Evolutionary conservation across 148 eudicot genomes (phyloP).

Genomic region (Chenopodium formosanum): DNA sequence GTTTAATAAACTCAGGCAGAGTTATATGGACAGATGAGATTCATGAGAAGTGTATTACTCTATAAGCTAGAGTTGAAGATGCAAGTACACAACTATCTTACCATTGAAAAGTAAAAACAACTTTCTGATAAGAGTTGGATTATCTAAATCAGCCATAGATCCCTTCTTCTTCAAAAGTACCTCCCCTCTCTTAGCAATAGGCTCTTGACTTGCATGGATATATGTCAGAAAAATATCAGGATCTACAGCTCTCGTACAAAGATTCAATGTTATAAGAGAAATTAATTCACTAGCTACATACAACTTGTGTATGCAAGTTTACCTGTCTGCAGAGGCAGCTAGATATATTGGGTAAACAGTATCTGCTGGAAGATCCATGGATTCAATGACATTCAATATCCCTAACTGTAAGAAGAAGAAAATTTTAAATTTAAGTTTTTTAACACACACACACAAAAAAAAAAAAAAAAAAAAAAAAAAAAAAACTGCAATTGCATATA

Average conservation of each 20-base stretch:
- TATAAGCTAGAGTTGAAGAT: background rate
- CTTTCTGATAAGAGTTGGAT: conserved; percentile 59
- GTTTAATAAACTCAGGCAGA: background rate
- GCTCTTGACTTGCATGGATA: conserved; percentile 68
- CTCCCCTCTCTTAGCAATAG: conserved; percentile 82
- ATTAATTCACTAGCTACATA: conserved; percentile 10
- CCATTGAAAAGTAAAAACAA: conserved; percentile 83
- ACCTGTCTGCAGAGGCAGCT: conserved; percentile 82
- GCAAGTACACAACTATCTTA: conserved; percentile 28
- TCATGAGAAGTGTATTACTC: background rate
- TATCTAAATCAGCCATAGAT: conserved; percentile 73
- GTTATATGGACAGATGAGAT: background rate
- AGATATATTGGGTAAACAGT: conserved; percentile 69
- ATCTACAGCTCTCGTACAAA: background rate
- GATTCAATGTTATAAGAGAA: background rate
- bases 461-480: background rate
- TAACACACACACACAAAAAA: background rate
- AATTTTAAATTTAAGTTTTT: background rate
- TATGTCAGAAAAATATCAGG: conserved; percentile 22
- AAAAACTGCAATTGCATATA: background rate
- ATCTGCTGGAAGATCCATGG: conserved; percentile 71
- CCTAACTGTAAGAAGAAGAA: conserved; percentile 53
- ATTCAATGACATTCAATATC: conserved; percentile 69
- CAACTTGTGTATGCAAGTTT: conserved; percentile 22
- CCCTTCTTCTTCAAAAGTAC: conserved; percentile 87